Evolutionary conservation across 331 rosid species (phyloP), one percentile per base, ranked within the genome.

Genomic region (Pyrus hybrid): DNA sequence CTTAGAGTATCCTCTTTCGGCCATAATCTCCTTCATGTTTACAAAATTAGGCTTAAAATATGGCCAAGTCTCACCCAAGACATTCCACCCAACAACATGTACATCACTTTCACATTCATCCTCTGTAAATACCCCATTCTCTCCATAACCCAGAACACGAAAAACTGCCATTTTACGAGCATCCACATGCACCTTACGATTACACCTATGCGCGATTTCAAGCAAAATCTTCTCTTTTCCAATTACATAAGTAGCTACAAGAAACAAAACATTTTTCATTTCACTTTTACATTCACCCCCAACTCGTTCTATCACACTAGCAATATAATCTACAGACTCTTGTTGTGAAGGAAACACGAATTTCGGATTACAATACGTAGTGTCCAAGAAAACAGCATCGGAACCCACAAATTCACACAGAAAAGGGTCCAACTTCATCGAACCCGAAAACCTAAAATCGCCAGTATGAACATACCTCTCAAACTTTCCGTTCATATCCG

Each of bases 31-130:
- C 74, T 81, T 84, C 86, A 91, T 88, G 56, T 78, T 91, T 74
- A 81, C 88, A 71, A 93, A 91, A 85, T 93, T 93, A 5, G 98
- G 98, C 83, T 91, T 85, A 77, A 93, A 93, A 58, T 91, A 93
- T 3, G 98, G 98, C 98, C 98, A 93, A 0, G 96, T 87, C 84
- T 93, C 96, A 72, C 98, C 97, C 88, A 93, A 88, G 6, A 93
- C 88, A 80, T 91, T 93, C 97, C 97, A 93, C 63, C 96, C 96
- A 78, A 93, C 93, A 71, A 93, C 98, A 74, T 91, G 98, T 72
- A 90, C 85, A 86, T 93, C 96, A 87, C 77, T 93, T 80, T 85
- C 91, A 66, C 72, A 53, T 16, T 70, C 79, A 77, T 88, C 85
- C 89, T 85, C 90, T 0, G 97, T 93, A 76, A 93, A 91, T 73